These are phyloP conservation scores for Claviceps spartinae DNA, from an alignment of 2,329 filamentous ascomycete genomes.

Conservation along the genomic window DNA sequence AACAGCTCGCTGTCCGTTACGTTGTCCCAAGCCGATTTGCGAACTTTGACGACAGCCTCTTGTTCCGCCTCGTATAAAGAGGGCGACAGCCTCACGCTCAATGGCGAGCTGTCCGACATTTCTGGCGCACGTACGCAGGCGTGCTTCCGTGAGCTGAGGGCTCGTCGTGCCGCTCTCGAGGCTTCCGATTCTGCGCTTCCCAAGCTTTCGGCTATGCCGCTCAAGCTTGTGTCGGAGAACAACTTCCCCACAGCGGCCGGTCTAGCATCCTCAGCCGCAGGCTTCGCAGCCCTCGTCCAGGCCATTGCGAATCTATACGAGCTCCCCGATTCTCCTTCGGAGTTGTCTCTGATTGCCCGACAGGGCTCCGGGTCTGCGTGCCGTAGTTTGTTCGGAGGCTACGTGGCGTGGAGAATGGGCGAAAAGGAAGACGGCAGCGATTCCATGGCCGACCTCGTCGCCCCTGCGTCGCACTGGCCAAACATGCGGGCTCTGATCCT, in stretches of 20 bases:
- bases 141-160: conserved; percentile 76
- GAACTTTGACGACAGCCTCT: conserved; percentile 89
- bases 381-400: conserved; percentile 84
- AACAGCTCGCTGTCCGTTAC: conserved; percentile 97
- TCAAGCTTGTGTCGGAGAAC: conserved; percentile 89
- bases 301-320: conserved; percentile 88
- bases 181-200: conserved; percentile 58
- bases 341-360: conserved; percentile 77
- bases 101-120: conserved; percentile 71
- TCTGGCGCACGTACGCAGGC: conserved; percentile 84
- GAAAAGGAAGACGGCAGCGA: conserved; percentile 65
- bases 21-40: conserved; percentile 83
- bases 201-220: conserved; percentile 60
- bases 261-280: conserved; percentile 58
- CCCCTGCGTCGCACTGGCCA: conserved; percentile 83
- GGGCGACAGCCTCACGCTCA: conserved; percentile 65
- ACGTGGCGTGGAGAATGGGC: conserved; percentile 88
- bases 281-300: conserved; percentile 59
- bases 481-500: conserved; percentile 86
- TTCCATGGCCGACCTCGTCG: conserved; percentile 77
- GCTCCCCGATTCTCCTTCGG: conserved; percentile 64
- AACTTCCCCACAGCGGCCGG: conserved; percentile 98
- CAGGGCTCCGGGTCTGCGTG: conserved; percentile 94
- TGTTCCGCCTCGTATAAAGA: conserved; percentile 60
- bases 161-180: conserved; percentile 66